Evolutionary conservation across 441 rosid species (phyloP), one percentile per base, ranked within the genome.

Genomic region (Arabidopsis lyrata): DNA sequence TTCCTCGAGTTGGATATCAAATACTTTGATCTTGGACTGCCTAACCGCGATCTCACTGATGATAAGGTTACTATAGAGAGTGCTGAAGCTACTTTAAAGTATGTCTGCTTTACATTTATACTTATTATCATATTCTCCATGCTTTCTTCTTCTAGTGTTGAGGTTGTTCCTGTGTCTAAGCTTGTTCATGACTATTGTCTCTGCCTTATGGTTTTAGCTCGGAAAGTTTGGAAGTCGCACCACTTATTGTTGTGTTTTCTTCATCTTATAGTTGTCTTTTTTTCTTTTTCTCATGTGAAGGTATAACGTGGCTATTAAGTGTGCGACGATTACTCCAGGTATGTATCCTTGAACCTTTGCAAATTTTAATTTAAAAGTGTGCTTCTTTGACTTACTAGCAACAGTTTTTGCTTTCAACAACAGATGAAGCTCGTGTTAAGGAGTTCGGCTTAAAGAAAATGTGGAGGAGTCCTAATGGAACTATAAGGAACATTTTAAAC

Each of bases 381-480:
- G 45, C 29, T 52, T 62, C 60, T 48, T 16, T 70, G 56, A 45
- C 48, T 29, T 58, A 29, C 63, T 54, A 14, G 35, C 66, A 55
- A 48, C 39, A 35, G 13, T 65, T 31, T 68, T 31, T 68, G 39
- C 22, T 39, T 58, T 39, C 54, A 15, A 35, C 63, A 56, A 80
- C 77, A 95, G 97, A 90, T 86, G 99, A 95, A 85, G 89, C 48
- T 36, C 96, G 97, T 52, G 87, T 95, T 38, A 80, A 78, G 79
- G 99, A 92, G 80, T 95, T 95, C 63, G 72, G 74, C 56, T 81
- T 95, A 83, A 89, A 92, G 80, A 84, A 74, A 27, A 95, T 95
- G 97, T 95, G 97, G 97, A 92, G 77, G 84, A 95, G 97, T 81
- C 97, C 99, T 55, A 95, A 95, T 73, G 96, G 97, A 68, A 95